Evolutionary conservation across 495 filamentous ascomycete genomes (phyloP).

Genomic region (Hamigera avellanea): DNA sequence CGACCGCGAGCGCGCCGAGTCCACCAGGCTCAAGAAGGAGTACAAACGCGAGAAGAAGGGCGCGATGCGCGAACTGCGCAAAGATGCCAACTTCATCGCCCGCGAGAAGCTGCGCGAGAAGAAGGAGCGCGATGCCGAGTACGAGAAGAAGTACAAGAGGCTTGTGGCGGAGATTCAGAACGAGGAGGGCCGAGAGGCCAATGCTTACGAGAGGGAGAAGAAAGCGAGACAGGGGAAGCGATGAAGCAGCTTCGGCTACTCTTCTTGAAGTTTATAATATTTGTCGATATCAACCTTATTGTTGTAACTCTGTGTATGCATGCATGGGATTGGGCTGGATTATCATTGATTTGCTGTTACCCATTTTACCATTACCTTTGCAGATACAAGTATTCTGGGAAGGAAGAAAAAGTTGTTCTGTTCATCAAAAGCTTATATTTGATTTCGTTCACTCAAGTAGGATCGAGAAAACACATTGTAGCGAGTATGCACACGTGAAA

Average conservation of each 20-base stretch:
- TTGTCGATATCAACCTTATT: background rate
- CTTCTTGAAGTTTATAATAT: no score
- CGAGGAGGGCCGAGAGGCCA: constrained; percentile 76
- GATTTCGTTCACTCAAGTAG: no score
- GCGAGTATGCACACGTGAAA: no score
- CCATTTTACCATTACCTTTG: background rate
- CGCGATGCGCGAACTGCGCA: constrained; percentile 84
- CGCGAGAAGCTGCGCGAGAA: constrained; percentile 81
- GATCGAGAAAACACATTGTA: no score
- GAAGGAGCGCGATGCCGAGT: constrained; percentile 78
- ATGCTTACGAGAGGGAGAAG: constrained; percentile 83
- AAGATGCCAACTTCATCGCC: constrained; percentile 86
- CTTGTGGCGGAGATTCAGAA: constrained; percentile 91
- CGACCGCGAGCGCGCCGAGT: constrained; percentile 72
- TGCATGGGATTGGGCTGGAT: no score
- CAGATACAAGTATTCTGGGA: background rate
- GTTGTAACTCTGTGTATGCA: constrained; percentile 13
- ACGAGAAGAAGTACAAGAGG: constrained; percentile 89
- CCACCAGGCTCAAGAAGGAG: constrained; percentile 70
- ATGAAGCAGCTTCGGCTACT: constrained; percentile 20
- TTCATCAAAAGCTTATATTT: constrained; percentile 2
- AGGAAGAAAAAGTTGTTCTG: constrained; percentile 17
- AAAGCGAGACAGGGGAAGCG: constrained; percentile 51
- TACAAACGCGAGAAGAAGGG: constrained; percentile 94
- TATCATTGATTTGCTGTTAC: constrained; percentile 8